phyloP scores from a whole-genome alignment of 805 yeast genomes.

The Metschnikowia proteae region DNA sequence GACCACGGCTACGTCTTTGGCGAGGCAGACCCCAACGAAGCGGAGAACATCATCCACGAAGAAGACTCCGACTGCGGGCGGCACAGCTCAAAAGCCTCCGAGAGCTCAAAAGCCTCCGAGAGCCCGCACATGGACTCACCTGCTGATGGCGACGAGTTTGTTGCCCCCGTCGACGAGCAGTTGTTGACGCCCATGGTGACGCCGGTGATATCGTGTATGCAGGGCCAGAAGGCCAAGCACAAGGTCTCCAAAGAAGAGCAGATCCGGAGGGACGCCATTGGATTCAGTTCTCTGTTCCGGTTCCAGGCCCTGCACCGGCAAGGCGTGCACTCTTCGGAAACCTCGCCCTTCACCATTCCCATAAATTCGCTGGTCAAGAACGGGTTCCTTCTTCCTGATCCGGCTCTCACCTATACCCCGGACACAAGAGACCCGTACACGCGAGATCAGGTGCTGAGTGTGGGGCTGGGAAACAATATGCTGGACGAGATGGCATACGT shows the following conservation, averaged over 20 bases:
- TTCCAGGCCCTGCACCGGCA: background rate
- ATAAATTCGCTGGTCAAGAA: constrained; percentile 19
- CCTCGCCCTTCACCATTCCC: constrained; percentile 29
- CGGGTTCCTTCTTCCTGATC: constrained; percentile 37
- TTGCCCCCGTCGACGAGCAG: background rate
- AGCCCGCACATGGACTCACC: background rate
- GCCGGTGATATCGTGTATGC: background rate
- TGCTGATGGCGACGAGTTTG: background rate
- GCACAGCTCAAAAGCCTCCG: background rate
- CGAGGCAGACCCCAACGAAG: constrained; percentile 8
- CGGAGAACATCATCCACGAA: background rate
- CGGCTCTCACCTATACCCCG: constrained; percentile 22
- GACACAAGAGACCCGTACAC: background rate
- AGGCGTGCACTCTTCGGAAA: constrained; percentile 22
- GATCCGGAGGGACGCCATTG: background rate
- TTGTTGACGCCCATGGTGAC: background rate
- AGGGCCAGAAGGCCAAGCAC: background rate
- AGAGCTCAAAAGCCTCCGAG: background rate
- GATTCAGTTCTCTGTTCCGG: constrained; percentile 3
- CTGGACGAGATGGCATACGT: background rate
- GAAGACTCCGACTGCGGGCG: background rate
- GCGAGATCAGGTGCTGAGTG: background rate
- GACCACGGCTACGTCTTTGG: constrained; percentile 54
- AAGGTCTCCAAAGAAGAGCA: background rate
- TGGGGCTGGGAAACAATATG: background rate